Evolutionary conservation across 1,139 yeast genomes (phyloP), one percentile per base, ranked within the genome.

Genomic region (Yarrowia galli): DNA sequence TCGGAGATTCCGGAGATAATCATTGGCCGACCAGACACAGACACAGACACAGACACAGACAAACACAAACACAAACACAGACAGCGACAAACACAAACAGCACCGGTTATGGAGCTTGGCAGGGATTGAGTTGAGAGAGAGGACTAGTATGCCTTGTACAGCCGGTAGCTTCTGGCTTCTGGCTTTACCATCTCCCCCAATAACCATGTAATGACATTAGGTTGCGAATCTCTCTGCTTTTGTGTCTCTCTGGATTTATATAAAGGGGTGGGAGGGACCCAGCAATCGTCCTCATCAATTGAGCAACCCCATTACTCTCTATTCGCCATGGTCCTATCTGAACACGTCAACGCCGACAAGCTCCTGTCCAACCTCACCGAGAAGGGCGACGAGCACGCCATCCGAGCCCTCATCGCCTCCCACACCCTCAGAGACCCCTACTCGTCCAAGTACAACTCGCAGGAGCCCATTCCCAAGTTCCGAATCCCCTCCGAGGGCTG

Each of bases 401-500:
- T 60, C 68, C 70, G 70, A 22, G 56, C 65, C 20, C 54, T 58
- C 32, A 51, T 67, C 6, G 54, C 69, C 36, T 64, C 69, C 28
- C 68, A 69, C 64, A 69, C 67, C 49, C 71, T 70, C 65, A 56
- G 53, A 22, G 70, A 70, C 40, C 74, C 74, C 22, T 74, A 74
- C 69, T 67, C 69, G 45, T 68, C 68, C 66, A 69, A 70, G 40
- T 74, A 74, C 70, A 58, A 74, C 16, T 68, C 74, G 9, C 54
- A 54, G 45, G 71, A 71, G 67, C 78, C 79, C 23, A 72, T 79
- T 64, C 80, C 82, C 54, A 79, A 78, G 72, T 79, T 79, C 78
- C 79, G 80, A 69, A 81, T 92, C 65, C 93, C 93, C 1, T 76
- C 81, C 40, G 73, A 81, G 16, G 89, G 95, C 0, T 78, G 88